These are phyloP conservation scores for Geum urbanum DNA, from an alignment of 306 rosid species.

Conservation along the genomic window DNA sequence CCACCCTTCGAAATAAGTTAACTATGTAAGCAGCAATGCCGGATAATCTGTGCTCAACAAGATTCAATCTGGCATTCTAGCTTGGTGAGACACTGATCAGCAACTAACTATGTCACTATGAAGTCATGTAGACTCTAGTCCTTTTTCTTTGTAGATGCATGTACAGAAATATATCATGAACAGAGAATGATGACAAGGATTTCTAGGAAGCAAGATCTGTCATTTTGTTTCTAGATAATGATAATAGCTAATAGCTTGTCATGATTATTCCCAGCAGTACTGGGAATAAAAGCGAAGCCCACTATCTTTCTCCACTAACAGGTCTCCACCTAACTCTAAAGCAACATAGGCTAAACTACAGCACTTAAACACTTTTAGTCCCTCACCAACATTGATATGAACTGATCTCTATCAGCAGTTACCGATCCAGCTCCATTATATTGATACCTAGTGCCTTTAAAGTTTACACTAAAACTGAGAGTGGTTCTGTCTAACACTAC, in stretches of 20 bases:
- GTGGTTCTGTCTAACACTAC: neutral
- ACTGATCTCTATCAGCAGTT: neutral
- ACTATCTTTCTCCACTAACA: conserved; percentile 44
- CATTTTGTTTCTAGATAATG: neutral
- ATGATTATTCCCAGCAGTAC: conserved; percentile 15
- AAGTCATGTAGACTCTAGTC: neutral
- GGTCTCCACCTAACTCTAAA: neutral
- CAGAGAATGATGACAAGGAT: neutral
- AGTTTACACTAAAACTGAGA: neutral
- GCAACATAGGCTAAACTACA: too few species aligned
- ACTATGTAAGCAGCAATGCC: neutral
- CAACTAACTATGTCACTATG: neutral
- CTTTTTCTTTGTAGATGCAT: neutral
- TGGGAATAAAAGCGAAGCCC: conserved; percentile 33
- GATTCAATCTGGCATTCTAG: neutral
- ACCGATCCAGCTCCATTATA: neutral
- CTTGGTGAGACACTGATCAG: neutral
- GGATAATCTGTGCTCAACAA: neutral
- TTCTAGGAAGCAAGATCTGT: neutral
- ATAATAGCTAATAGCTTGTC: neutral
- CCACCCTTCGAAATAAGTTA: too few species aligned
- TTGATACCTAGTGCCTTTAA: neutral
- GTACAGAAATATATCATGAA: neutral
- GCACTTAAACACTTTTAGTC: neutral
- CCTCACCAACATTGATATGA: neutral